Evolutionary conservation across 768 basidiomycete species (phyloP).

Genomic region (Pilatotrama ljubarskyi): DNA sequence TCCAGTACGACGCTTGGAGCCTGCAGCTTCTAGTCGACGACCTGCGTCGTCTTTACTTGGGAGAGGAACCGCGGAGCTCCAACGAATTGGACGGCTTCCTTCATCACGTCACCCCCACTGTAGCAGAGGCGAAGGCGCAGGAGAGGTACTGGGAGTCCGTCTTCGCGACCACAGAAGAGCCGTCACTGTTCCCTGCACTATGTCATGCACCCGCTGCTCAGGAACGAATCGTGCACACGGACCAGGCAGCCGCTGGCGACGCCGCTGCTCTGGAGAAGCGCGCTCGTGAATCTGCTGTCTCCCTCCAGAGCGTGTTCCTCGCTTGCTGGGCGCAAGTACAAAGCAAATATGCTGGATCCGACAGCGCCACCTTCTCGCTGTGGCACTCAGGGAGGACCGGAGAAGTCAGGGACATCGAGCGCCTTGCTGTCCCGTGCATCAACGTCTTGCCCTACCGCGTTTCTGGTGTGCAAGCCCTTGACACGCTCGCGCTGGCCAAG

Average conservation of each 20-base stretch:
- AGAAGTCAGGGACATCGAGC: constrained; percentile 30
- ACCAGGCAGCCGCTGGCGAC: constrained; percentile 45
- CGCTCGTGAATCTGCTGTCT: constrained; percentile 38
- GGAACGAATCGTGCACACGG: constrained; percentile 22
- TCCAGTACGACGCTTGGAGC: constrained; percentile 54
- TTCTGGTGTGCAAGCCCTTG: constrained; percentile 12
- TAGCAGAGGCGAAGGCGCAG: constrained; percentile 15
- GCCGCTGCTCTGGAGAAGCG: constrained; percentile 45
- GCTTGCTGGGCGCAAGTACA: constrained; percentile 47
- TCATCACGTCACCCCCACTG: background rate
- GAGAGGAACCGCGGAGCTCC: constrained; percentile 16
- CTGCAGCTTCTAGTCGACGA: constrained; percentile 42
- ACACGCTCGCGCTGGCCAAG: constrained; percentile 32
- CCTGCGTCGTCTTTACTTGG: constrained; percentile 38
- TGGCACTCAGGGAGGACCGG: constrained; percentile 48
- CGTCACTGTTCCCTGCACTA: constrained; percentile 31
- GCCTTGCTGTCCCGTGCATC: constrained; percentile 45
- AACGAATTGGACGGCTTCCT: constrained; percentile 19
- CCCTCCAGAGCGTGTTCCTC: constrained; percentile 42
- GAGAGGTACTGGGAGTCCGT: constrained; percentile 38
- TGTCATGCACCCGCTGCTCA: background rate
- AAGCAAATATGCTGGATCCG: constrained; percentile 30
- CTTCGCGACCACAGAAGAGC: constrained; percentile 28
- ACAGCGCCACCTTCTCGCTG: constrained; percentile 41
- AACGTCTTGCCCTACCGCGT: constrained; percentile 45